Evolutionary conservation across 1,139 yeast genomes (phyloP).

Genomic region (Suhomyces yuchorum): DNA sequence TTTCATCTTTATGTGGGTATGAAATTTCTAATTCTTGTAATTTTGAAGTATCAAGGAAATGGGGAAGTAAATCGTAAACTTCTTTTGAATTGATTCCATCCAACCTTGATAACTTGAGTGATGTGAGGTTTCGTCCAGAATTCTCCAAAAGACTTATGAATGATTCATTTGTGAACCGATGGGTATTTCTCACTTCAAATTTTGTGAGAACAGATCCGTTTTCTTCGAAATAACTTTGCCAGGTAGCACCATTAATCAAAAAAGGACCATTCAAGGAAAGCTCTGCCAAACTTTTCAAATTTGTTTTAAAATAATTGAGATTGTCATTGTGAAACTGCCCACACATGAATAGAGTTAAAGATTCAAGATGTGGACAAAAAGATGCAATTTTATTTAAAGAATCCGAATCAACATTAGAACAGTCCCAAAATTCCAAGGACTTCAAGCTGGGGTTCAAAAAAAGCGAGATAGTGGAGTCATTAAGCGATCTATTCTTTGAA

Average conservation of each 20-base stretch:
- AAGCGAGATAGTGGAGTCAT: slow-evolving; percentile 67
- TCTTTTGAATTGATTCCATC: slow-evolving; percentile 67
- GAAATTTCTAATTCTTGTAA: slow-evolving; percentile 66
- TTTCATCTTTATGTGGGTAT: slow-evolving; percentile 64
- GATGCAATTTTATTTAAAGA: slow-evolving; percentile 73
- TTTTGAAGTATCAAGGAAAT: slow-evolving; percentile 48
- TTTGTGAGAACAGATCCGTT: slow-evolving; percentile 31
- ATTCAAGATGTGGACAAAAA: slow-evolving; percentile 71
- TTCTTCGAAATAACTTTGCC: slow-evolving; percentile 72
- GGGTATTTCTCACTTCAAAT: slow-evolving; percentile 78
- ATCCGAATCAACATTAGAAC: slow-evolving; percentile 73
- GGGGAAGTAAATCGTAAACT: slow-evolving; percentile 66
- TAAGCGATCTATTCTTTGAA: slow-evolving; percentile 77
- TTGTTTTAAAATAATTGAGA: slow-evolving; percentile 59
- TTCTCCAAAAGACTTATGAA: slow-evolving; percentile 62
- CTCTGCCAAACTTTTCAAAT: slow-evolving; percentile 54
- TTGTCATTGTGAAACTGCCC: slow-evolving; percentile 87
- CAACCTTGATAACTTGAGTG: slow-evolving; percentile 57
- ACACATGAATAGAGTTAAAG: slow-evolving; percentile 80
- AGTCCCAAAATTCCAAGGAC: slow-evolving; percentile 82
- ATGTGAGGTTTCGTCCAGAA: slow-evolving; percentile 58
- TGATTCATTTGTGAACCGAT: slow-evolving; percentile 73
- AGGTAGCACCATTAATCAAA: slow-evolving; percentile 68
- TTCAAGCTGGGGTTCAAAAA: slow-evolving; percentile 65
- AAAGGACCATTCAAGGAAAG: slow-evolving; percentile 84